These are phyloP conservation scores for Lepiota brunneoincarnata DNA, from an alignment of 768 basidiomycete species.

Conservation along the genomic window DNA sequence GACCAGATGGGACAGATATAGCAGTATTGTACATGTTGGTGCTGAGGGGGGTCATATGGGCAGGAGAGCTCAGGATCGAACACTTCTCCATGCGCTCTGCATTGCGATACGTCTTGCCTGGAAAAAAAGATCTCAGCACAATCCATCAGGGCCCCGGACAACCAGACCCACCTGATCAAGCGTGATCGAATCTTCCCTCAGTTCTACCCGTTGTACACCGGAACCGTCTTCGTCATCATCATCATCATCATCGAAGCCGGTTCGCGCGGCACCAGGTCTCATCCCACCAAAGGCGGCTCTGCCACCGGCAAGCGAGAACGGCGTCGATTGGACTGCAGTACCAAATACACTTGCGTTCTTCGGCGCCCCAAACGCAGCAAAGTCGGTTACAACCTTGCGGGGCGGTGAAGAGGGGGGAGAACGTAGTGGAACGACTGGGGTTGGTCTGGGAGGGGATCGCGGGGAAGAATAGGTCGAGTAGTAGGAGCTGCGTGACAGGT, in stretches of 20 bases:
- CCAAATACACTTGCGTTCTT: conserved; percentile 77
- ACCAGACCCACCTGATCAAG: conserved; percentile 76
- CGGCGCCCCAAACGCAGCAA: conserved; percentile 81
- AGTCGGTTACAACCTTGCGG: conserved; percentile 86
- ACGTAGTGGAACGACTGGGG: conserved; percentile 29
- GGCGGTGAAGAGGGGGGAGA: conserved; percentile 59
- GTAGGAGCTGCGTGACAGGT: conserved; percentile 52
- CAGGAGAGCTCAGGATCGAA: conserved; percentile 41
- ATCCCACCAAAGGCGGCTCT: conserved; percentile 86
- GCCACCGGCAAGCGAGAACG: conserved; percentile 75
- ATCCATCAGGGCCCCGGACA: neutral
- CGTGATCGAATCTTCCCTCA: conserved; percentile 83
- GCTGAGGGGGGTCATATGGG: neutral
- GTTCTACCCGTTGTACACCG: conserved; percentile 69
- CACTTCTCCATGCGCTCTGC: conserved; percentile 87
- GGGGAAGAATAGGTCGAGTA: conserved; percentile 48
- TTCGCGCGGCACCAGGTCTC: conserved; percentile 36
- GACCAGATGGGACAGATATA: no score
- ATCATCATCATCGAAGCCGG: conserved; percentile 54
- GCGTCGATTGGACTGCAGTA: conserved; percentile 78
- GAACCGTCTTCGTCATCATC: conserved; percentile 65
- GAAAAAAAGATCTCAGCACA: conserved; percentile 7
- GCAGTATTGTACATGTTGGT: no score
- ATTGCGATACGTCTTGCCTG: conserved; percentile 83
- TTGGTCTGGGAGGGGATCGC: conserved; percentile 35